These are phyloP conservation scores for Oryza glumipatula DNA, from an alignment of 176 grass and related monocot species.

Conservation along the genomic window DNA sequence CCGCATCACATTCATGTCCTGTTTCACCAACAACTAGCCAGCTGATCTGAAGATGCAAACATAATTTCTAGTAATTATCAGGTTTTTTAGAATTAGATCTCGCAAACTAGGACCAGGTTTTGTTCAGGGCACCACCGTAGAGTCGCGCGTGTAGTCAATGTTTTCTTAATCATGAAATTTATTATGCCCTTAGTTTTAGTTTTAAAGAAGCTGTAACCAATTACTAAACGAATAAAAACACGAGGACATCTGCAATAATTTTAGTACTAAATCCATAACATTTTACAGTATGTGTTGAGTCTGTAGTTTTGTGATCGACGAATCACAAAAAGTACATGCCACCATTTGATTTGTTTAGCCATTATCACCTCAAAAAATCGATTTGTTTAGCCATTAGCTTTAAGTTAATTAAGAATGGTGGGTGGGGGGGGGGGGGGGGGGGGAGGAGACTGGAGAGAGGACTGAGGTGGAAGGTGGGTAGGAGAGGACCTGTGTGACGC, in stretches of 20 bases:
- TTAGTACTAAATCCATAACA: no score
- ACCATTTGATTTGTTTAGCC: no score
- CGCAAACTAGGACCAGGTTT: neutral
- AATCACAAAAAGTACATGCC: no score
- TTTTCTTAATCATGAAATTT: no score
- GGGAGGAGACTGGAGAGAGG: neutral
- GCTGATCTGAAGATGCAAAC: neutral
- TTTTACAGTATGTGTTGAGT: neutral
- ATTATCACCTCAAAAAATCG: no score
- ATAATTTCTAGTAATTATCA: neutral
- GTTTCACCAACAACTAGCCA: slow-evolving; percentile 16
- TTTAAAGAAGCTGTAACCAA: no score
- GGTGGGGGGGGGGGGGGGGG: no score
- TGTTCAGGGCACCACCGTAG: neutral
- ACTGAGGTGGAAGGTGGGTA: slow-evolving; percentile 33
- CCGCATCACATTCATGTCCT: neutral
- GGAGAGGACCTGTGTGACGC: slow-evolving; percentile 16
- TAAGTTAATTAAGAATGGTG: neutral
- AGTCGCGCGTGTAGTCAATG: no score
- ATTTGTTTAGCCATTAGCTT: slow-evolving; percentile 12
- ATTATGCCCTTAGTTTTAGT: no score
- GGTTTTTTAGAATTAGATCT: neutral
- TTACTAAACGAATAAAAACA: no score
- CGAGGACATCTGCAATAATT: no score
- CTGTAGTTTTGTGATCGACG: neutral